phyloP scores from a whole-genome alignment of 2,329 filamentous ascomycete species.

The Pestalotiopsis fici region DNA sequence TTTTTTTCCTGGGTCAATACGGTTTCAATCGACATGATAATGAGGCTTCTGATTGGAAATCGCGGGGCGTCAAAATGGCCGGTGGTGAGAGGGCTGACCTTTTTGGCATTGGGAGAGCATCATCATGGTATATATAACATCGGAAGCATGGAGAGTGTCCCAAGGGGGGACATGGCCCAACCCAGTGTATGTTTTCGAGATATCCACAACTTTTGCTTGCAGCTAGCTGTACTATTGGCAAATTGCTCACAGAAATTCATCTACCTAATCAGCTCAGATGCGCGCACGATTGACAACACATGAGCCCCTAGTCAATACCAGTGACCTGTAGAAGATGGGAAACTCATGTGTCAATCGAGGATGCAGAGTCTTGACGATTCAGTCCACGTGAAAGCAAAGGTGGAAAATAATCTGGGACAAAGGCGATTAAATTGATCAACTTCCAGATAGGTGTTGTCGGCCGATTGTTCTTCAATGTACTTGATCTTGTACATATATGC shows the following conservation, averaged over 20 bases:
- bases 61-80: not conserved
- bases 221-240: not conserved
- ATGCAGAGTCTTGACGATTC: no score
- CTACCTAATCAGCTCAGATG: not conserved
- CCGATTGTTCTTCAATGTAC: not conserved
- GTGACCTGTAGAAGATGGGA: no score
- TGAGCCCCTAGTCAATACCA: not conserved
- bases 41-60: not conserved
- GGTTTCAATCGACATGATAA: not conserved
- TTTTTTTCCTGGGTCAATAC: not conserved
- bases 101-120: not conserved
- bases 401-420: not conserved
- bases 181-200: not conserved
- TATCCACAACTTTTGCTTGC: not conserved
- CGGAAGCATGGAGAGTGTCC: not conserved
- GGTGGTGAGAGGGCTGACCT: conserved; percentile 6
- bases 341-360: no score
- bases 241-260: not conserved
- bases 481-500: not conserved
- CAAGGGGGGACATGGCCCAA: not conserved
- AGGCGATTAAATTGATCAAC: not conserved
- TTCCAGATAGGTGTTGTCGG: not conserved
- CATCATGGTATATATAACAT: not conserved
- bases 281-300: not conserved
- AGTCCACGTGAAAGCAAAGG: no score